A percentile compares a stretch with the other conserved stretches of the same genome.
phyloP scores from a whole-genome alignment of 495 filamentous ascomycete species.

The Penicillium paxilli region DNA sequence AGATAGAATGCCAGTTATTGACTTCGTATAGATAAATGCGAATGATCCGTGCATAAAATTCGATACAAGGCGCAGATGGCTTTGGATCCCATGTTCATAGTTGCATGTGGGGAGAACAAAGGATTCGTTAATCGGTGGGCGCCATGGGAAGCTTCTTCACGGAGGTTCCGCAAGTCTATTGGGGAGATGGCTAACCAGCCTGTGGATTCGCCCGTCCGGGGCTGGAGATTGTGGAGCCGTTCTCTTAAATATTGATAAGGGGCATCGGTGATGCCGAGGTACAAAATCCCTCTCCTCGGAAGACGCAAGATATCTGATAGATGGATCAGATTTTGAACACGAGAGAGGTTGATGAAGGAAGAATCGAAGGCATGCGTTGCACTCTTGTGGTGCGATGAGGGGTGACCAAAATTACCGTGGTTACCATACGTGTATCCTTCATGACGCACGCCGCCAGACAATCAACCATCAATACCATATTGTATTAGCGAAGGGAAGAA shows the following conservation, averaged over 20 bases:
- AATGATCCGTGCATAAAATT: too few species aligned
- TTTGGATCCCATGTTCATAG: constrained; percentile 4
- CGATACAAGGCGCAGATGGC: constrained; percentile 20
- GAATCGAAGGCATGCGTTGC: not conserved
- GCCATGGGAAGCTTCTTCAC: constrained; percentile 12
- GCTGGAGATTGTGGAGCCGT: constrained; percentile 11
- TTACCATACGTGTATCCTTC: constrained; percentile 7
- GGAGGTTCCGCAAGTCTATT: constrained; percentile 8
- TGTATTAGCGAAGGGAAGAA: too few species aligned
- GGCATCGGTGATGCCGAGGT: not conserved
- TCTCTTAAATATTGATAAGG: not conserved
- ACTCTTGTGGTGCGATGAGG: constrained; percentile 1
- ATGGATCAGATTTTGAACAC: not conserved
- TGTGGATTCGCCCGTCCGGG: not conserved
- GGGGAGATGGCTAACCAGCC: constrained; percentile 8
- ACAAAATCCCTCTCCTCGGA: not conserved
- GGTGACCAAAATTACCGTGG: constrained; percentile 9
- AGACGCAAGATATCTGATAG: not conserved
- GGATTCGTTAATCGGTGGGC: constrained; percentile 2
- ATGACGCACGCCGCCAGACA: not conserved
- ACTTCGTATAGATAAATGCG: too few species aligned
- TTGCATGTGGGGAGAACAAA: constrained; percentile 14
- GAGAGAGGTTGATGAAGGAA: constrained; percentile 1
- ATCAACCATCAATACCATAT: not conserved
- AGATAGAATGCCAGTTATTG: too few species aligned